phyloP scores from a whole-genome alignment of 2,329 filamentous ascomycete species.

The Diaporthe sp. region DNA sequence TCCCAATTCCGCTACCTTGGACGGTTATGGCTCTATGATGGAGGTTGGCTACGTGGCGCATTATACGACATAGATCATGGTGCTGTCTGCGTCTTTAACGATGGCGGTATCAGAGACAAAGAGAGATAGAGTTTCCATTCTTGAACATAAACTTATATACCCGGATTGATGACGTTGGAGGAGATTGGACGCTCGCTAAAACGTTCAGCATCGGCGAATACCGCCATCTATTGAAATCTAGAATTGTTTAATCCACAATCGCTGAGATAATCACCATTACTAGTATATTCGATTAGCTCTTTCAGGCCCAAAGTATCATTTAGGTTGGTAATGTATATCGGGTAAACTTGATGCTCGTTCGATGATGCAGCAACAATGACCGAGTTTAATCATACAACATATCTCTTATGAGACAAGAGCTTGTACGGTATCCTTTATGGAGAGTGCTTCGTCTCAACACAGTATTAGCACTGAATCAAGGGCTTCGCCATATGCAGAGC shows the following conservation, averaged over 20 bases:
- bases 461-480: not conserved
- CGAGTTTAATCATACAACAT: not conserved
- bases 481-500: not conserved
- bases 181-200: not conserved
- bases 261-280: not conserved
- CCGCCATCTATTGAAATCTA: not conserved
- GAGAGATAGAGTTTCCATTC: not conserved
- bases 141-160: not conserved
- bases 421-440: not conserved
- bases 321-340: not conserved
- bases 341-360: not conserved
- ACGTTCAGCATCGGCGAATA: not conserved
- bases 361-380: not conserved
- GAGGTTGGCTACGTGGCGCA: slow-evolving; percentile 48
- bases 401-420: not conserved
- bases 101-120: not conserved
- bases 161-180: not conserved
- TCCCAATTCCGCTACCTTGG: slow-evolving; percentile 45
- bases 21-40: slow-evolving; percentile 48
- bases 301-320: too few relatives aligned
- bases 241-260: not conserved
- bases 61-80: slow-evolving; percentile 17
- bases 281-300: too few relatives aligned
- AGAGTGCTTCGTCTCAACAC: not conserved
- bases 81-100: not conserved